These are phyloP conservation scores for Irpex sp. DNA, from an alignment of 1,284 basidiomycete species.

Conservation along the genomic window DNA sequence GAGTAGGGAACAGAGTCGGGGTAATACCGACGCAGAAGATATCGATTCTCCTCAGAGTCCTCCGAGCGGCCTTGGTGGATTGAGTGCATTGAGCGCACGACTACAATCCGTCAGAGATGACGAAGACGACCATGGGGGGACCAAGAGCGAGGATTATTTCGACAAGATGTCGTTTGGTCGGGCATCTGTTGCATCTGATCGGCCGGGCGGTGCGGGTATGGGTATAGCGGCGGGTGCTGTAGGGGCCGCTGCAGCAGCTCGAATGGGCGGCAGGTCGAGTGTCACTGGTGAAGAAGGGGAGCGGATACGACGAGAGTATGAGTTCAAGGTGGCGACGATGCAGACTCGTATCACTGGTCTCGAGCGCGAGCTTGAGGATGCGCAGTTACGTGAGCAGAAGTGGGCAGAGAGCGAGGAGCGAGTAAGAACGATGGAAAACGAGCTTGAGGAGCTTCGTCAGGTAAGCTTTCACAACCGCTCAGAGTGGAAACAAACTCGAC, in stretches of 20 bases:
- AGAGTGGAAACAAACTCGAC: too few species aligned
- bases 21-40: constrained; percentile 47
- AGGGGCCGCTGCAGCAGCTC: constrained; percentile 28
- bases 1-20: constrained; percentile 18
- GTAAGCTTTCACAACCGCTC: constrained; percentile 30
- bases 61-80: constrained; percentile 38
- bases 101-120: constrained; percentile 47
- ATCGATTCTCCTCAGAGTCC: constrained; percentile 49
- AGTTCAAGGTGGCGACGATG: constrained; percentile 88
- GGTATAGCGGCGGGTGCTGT: background rate
- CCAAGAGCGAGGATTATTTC: constrained; percentile 60
- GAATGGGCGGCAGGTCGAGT: constrained; percentile 35
- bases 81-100: constrained; percentile 56
- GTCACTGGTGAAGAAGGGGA: constrained; percentile 60
- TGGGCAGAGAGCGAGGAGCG: constrained; percentile 47
- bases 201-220: constrained; percentile 28
- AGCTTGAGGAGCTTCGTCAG: constrained; percentile 52
- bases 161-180: constrained; percentile 60
- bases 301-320: constrained; percentile 81
- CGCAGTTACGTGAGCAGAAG: constrained; percentile 43
- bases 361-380: constrained; percentile 62
- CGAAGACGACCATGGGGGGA: constrained; percentile 37
- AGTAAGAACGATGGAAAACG: constrained; percentile 56
- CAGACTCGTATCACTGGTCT: constrained; percentile 67
- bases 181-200: constrained; percentile 54